These are phyloP conservation scores for Aspergillus ruber DNA, from an alignment of 2,329 filamentous ascomycete species.

Conservation along the genomic window DNA sequence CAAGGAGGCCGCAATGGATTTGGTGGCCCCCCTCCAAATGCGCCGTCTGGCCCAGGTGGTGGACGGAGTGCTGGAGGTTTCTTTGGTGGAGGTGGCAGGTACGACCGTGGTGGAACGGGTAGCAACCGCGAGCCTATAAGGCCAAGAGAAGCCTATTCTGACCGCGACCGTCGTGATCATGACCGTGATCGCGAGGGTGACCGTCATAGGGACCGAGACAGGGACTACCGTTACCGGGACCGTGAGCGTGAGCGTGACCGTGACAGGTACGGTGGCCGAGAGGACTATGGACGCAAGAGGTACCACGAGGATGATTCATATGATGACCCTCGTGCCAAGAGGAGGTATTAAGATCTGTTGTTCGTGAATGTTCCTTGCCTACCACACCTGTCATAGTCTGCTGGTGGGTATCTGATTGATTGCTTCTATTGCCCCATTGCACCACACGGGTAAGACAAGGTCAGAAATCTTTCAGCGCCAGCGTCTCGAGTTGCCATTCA, in stretches of 20 bases:
- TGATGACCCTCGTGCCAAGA: slow-evolving; percentile 63
- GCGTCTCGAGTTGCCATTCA: slow-evolving; percentile 1
- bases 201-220: slow-evolving; percentile 47
- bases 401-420: slow-evolving; percentile 40
- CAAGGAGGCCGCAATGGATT: slow-evolving; percentile 52
- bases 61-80: slow-evolving; percentile 48
- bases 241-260: slow-evolving; percentile 43
- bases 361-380: slow-evolving; percentile 8
- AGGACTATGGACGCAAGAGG: slow-evolving; percentile 56
- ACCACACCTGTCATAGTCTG: slow-evolving; percentile 26
- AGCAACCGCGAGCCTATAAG: slow-evolving; percentile 82
- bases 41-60: slow-evolving; percentile 50
- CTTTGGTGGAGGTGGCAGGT: slow-evolving; percentile 40
- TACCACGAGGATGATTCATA: slow-evolving; percentile 71
- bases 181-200: slow-evolving; percentile 51
- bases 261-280: slow-evolving; percentile 43
- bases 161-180: slow-evolving; percentile 38
- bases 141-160: slow-evolving; percentile 55
- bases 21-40: slow-evolving; percentile 45
- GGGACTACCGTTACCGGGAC: slow-evolving; percentile 42
- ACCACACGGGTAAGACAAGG: slow-evolving; percentile 32
- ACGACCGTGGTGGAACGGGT: slow-evolving; percentile 56
- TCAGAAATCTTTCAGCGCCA: slow-evolving; percentile 3
- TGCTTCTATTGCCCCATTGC: slow-evolving; percentile 18
- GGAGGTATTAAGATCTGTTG: slow-evolving; percentile 47